phyloP scores from a whole-genome alignment of 331 rosid species.

The Saraca asoca region DNA sequence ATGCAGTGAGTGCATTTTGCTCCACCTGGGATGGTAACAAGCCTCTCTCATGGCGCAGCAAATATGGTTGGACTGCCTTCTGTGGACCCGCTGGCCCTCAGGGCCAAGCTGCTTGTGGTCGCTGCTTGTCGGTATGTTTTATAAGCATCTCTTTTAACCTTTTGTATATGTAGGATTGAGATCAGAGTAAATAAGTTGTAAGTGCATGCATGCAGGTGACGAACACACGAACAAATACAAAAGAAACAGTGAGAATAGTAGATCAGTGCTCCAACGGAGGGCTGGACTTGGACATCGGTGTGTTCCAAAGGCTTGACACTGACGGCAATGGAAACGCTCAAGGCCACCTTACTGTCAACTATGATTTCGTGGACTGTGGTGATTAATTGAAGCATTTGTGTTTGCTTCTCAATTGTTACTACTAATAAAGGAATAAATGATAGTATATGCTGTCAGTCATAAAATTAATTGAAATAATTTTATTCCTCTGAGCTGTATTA shows the following conservation, averaged over 20 bases:
- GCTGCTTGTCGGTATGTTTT: constrained; percentile 60
- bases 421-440: too few relatives aligned
- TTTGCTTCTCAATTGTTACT: too few relatives aligned
- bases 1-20: constrained; percentile 55
- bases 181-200: too few relatives aligned
- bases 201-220: constrained; percentile 45
- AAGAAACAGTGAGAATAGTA: constrained; percentile 38
- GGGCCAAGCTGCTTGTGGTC: constrained; percentile 54
- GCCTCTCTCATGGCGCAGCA: constrained; percentile 69
- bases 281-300: constrained; percentile 51
- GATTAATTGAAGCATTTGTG: constrained; percentile 13
- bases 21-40: constrained; percentile 71
- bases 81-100: constrained; percentile 72
- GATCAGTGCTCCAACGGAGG: constrained; percentile 55
- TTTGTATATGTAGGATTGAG: too few relatives aligned
- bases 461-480: too few relatives aligned
- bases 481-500: too few relatives aligned
- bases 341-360: constrained; percentile 29
- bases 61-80: constrained; percentile 80
- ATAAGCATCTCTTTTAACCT: too few relatives aligned
- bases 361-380: constrained; percentile 14
- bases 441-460: too few relatives aligned
- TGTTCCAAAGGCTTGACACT: constrained; percentile 44
- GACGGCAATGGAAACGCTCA: constrained; percentile 33
- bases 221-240: constrained; percentile 38